phyloP scores from a whole-genome alignment of 768 basidiomycete genomes.

The Ramaria sp. region DNA sequence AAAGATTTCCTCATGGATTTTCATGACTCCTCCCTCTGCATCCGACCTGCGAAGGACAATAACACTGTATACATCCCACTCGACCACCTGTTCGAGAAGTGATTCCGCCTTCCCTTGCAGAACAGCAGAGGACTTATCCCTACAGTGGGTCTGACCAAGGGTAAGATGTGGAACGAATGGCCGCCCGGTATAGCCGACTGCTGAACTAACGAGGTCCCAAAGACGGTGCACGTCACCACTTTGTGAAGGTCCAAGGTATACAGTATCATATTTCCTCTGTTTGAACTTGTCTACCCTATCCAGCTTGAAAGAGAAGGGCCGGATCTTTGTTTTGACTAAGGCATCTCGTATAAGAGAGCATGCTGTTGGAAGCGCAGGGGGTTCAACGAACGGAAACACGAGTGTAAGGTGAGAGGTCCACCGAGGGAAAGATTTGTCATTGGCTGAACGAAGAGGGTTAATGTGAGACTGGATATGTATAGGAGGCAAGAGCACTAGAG shows the following conservation, averaged over 20 bases:
- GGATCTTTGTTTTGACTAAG: not conserved
- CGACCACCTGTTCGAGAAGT: constrained; percentile 5
- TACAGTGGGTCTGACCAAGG: constrained; percentile 13
- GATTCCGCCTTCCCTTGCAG: constrained; percentile 12
- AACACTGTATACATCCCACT: constrained; percentile 14
- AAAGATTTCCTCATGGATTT: constrained; percentile 12
- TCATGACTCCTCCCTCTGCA: constrained; percentile 15
- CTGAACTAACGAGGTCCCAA: constrained; percentile 12
- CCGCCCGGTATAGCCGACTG: constrained; percentile 14
- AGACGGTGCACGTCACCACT: constrained; percentile 10
- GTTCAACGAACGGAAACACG: constrained; percentile 14
- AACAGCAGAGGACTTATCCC: constrained; percentile 7
- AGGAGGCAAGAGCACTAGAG: constrained; percentile 16
- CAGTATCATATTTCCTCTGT: constrained; percentile 13
- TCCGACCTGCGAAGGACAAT: constrained; percentile 15
- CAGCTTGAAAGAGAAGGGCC: constrained; percentile 13
- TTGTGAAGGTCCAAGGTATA: constrained; percentile 12
- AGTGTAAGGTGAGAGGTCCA: constrained; percentile 18
- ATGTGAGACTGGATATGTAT: constrained; percentile 8
- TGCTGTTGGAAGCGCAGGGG: constrained; percentile 4
- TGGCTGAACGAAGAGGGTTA: constrained; percentile 11
- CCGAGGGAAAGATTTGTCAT: constrained; percentile 15
- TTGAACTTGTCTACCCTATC: constrained; percentile 12
- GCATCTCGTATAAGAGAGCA: constrained; percentile 6
- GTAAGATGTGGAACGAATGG: constrained; percentile 15